Base-by-base conservation (phyloP, 257 asterid genomes). In the Thymus quinquecostatus region DNA sequence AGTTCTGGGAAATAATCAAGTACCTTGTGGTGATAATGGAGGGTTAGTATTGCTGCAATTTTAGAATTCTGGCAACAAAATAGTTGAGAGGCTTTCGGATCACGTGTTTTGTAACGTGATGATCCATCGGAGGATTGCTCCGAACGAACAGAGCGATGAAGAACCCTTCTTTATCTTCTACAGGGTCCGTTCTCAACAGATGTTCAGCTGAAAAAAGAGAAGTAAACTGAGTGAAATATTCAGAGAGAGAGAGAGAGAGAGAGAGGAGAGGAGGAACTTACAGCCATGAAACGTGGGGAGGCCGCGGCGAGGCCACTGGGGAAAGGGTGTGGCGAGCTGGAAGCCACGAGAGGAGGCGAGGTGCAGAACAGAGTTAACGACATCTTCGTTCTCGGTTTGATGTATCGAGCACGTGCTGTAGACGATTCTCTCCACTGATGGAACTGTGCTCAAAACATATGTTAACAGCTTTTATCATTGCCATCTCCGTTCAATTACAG, bases 351-450 rank as follows among this genome's bases (percentile, higher is more conserved):
- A 81, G 40, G 86, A 73, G 66, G 99, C 99, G 45, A 88, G 76
- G 63, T 86, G 86, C 73, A 86, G 65, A 73, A 92, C 89, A 10
- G 89, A 92, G 50, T 60, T 75, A 70, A 95, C 77, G 3, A 95
- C 96, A 49, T 92, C 98, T 87, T 89, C 99, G 69, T 94, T 89
- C 78, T 95, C 98, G 10, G 77, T 81, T 79, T 87, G 97, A 83
- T 89, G 86, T 43, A 92, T 57, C 28, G 99, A 94, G 74, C 99
- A 95, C 6, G 97, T 95, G 85, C 98, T 95, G 87, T 95, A 95
- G 57, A 89, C 97, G 29, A 92, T 80, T 74, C 88, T 89, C 85
- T 92, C 97, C 6, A 87, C 98, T 49, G 82, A 85, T 33, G 97
- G 98, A 77, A 95, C 98, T 91, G 58, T 47, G 73, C 21, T 29